Conservation (phyloP, 1,284 basidiomycete species). For the Amylostereum areolatum region DNA sequence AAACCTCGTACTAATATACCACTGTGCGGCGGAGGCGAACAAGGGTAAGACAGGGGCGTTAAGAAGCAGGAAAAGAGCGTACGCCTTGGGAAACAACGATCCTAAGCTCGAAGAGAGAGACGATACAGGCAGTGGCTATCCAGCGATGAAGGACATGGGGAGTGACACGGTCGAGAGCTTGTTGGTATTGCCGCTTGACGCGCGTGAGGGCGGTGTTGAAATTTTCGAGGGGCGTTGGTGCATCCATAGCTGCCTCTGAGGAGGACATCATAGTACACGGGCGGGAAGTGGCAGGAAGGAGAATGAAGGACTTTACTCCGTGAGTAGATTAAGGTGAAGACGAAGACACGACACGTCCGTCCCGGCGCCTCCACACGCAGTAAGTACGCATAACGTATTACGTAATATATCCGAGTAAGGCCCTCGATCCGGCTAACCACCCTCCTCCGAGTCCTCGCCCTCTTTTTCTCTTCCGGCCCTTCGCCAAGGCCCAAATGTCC, state of each 20-base stretch:
- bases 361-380: too few relatives aligned
- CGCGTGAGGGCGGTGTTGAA: conserved; percentile 43
- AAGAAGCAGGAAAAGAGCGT: conserved; percentile 30
- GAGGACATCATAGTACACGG: conserved; percentile 37
- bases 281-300: not conserved
- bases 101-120: conserved; percentile 79
- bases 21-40: conserved; percentile 36
- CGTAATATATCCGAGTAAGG: too few relatives aligned
- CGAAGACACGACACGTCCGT: not conserved
- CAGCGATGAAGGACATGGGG: conserved; percentile 88
- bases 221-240: conserved; percentile 44
- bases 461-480: too few relatives aligned
- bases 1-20: conserved; percentile 78
- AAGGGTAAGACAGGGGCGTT: not conserved
- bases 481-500: too few relatives aligned
- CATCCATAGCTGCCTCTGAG: conserved; percentile 34
- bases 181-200: conserved; percentile 71
- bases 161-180: conserved; percentile 84
- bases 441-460: too few relatives aligned
- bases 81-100: conserved; percentile 90
- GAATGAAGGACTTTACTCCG: conserved; percentile 5
- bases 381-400: too few relatives aligned
- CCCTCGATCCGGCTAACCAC: too few relatives aligned
- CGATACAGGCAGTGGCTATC: conserved; percentile 71
- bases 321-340: not conserved